These are phyloP conservation scores for Allium sativum DNA, from an alignment of 106 monocot species.

Conservation along the genomic window DNA sequence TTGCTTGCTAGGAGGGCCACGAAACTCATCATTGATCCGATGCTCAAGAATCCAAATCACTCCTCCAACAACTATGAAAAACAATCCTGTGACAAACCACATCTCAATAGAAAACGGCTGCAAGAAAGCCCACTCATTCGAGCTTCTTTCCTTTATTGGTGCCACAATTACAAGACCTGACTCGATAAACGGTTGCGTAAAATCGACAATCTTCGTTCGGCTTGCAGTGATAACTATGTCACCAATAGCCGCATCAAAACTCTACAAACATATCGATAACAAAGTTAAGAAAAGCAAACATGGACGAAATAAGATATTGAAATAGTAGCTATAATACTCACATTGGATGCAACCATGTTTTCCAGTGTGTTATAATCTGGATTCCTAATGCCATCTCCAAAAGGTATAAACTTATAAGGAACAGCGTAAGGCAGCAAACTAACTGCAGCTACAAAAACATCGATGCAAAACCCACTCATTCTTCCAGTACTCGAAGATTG, in stretches of 20 bases:
- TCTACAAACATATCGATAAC: constrained; percentile 19
- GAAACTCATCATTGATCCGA: constrained; percentile 75
- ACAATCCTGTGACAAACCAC: constrained; percentile 60
- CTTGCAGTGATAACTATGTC: constrained; percentile 63
- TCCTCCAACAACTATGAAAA: constrained; percentile 50
- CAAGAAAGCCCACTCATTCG: constrained; percentile 67
- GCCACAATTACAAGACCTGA: constrained; percentile 72
- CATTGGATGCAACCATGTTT: constrained; percentile 35
- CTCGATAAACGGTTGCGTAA: constrained; percentile 72
- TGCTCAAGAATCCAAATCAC: constrained; percentile 91
- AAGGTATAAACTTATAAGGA: constrained; percentile 39
- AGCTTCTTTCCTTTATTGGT: constrained; percentile 25
- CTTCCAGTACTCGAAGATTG: constrained; percentile 8
- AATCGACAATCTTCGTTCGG: constrained; percentile 65
- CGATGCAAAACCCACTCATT: constrained; percentile 51
- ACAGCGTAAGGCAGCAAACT: constrained; percentile 62
- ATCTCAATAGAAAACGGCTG: constrained; percentile 69
- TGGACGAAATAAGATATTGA: neutral
- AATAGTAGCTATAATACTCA: constrained; percentile 22
- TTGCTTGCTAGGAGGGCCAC: constrained; percentile 71
- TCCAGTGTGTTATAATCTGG: constrained; percentile 48
- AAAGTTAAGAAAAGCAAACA: neutral
- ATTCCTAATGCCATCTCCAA: constrained; percentile 52
- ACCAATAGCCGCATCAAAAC: constrained; percentile 67
- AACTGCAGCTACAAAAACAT: constrained; percentile 66